A percentile compares a stretch with the other conserved stretches of the same genome.
Evolutionary conservation across 352 stramenopile species (phyloP).

Genomic region (Pythium folliculosum): DNA sequence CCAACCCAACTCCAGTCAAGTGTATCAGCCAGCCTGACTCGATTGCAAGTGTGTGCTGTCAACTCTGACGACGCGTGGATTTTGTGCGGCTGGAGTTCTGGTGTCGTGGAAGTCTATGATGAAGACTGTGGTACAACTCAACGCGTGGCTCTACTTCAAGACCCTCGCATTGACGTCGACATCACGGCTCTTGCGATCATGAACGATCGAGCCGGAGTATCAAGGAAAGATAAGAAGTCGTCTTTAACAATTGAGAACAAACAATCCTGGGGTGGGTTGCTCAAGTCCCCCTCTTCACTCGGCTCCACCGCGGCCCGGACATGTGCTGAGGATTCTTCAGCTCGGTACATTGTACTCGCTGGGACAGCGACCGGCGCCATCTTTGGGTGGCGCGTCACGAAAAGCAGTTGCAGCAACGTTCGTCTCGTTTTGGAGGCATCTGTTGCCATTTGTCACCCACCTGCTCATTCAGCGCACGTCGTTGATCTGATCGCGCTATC

Average conservation of each 20-base stretch:
- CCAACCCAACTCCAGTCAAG: neutral
- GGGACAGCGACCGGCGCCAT: conserved; percentile 21
- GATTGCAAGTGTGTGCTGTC: conserved; percentile 1
- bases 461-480: conserved; percentile 55
- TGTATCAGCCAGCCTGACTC: neutral
- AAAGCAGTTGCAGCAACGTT: neutral
- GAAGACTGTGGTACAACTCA: conserved; percentile 8
- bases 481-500: conserved; percentile 23
- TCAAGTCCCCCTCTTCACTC: neutral
- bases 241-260: neutral
- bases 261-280: conserved; percentile 16
- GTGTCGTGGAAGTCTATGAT: conserved; percentile 47
- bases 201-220: neutral
- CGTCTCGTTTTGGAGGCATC: conserved; percentile 22
- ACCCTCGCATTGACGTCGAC: conserved; percentile 42
- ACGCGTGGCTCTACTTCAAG: conserved; percentile 44
- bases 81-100: conserved; percentile 52
- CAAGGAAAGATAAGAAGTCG: neutral
- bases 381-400: conserved; percentile 13
- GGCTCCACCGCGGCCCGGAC: neutral
- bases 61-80: conserved; percentile 31
- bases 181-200: conserved; percentile 38
- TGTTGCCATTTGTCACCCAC: neutral
- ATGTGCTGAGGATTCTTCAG: neutral
- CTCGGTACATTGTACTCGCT: conserved; percentile 7